A percentile compares a stretch with the other conserved stretches of the same genome.
Evolutionary conservation across 225 moss, liverwort and hornwort species (phyloP).

Genomic region (Pseudisothecium myosuroides): DNA sequence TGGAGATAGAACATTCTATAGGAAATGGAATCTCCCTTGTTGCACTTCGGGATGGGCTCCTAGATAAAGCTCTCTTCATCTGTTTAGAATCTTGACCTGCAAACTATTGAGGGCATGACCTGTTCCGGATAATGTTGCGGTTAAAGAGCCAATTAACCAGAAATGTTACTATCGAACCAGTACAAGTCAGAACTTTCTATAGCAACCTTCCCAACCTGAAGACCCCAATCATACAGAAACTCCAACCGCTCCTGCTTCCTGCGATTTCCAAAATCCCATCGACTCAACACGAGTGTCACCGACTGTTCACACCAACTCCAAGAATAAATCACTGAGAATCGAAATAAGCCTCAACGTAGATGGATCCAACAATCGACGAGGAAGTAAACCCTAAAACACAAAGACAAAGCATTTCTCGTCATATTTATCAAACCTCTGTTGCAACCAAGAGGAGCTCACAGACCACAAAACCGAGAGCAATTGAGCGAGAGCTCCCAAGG

Average conservation of each 20-base stretch:
- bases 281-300: not conserved
- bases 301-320: not conserved
- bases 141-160: no score
- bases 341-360: not conserved
- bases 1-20: not conserved
- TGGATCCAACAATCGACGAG: not conserved
- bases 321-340: not conserved
- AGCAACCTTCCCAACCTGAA: slow-evolving; percentile 60
- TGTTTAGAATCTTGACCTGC: not conserved
- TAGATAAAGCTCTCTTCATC: slow-evolving; percentile 1
- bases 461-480: not conserved
- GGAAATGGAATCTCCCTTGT: not conserved
- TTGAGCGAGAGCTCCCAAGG: not conserved
- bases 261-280: not conserved
- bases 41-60: slow-evolving; percentile 2
- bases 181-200: no score
- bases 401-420: not conserved
- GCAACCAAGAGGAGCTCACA: not conserved
- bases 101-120: not conserved
- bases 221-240: slow-evolving; percentile 90
- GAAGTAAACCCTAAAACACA: slow-evolving; percentile 1
- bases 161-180: no score
- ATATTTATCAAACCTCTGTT: not conserved
- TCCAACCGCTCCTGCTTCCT: slow-evolving; percentile 92
- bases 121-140: no score